Conservation (phyloP, 176 grass and related monocot genomes). For the Miscanthus lutarioriparius region DNA sequence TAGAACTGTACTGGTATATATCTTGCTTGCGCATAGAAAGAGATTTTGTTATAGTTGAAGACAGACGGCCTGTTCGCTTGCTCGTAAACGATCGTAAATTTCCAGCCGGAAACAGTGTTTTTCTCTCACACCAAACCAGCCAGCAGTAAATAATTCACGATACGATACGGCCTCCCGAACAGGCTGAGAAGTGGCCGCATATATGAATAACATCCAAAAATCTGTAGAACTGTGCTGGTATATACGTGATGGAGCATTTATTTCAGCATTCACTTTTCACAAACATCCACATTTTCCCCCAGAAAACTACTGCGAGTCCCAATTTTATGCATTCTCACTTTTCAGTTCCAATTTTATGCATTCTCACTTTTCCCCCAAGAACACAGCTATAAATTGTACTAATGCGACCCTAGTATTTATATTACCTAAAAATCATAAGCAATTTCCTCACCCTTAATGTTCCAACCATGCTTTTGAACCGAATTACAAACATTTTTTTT, state of each 20-base stretch:
- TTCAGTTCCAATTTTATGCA: not conserved
- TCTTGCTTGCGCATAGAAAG: not conserved
- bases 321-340: too few species aligned
- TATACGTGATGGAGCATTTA: not conserved
- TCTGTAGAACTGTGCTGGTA: not conserved
- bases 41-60: not conserved
- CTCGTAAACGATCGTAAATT: too few species aligned
- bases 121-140: too few species aligned
- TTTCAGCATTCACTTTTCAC: not conserved
- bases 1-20: not conserved
- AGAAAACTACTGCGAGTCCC: not conserved
- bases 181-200: not conserved
- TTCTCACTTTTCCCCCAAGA: not conserved
- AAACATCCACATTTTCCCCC: not conserved
- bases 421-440: not conserved
- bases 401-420: not conserved
- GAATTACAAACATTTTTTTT: not conserved
- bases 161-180: too few species aligned
- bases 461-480: not conserved
- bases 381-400: not conserved
- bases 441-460: not conserved
- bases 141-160: too few species aligned
- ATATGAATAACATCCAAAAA: not conserved
- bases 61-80: too few species aligned
- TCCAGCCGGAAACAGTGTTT: too few species aligned